Percentiles rank a stretch among this genome's conserved stretches.
These are phyloP conservation scores for Pisolithus sp. DNA, from an alignment of 768 basidiomycete species.

Conservation along the genomic window DNA sequence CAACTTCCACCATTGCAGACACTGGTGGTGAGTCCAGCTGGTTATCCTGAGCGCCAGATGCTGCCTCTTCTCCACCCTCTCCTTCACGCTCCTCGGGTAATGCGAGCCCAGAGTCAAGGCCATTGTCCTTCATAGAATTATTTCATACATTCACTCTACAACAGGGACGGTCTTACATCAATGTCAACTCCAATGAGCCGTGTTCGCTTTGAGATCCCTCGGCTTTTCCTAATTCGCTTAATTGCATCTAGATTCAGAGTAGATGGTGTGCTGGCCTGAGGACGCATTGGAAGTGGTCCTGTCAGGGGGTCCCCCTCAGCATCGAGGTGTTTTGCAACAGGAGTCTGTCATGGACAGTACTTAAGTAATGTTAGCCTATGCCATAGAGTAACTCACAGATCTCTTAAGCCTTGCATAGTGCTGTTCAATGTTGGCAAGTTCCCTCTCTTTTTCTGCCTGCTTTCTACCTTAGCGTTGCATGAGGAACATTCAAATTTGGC, in stretches of 20 bases:
- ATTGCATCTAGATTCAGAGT: conserved; percentile 1
- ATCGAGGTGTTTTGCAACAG: background rate
- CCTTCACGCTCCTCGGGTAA: background rate
- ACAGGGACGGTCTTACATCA: background rate
- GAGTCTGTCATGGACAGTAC: background rate
- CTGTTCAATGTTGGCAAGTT: too few relatives aligned
- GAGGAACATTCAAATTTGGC: too few relatives aligned
- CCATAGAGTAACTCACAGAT: background rate
- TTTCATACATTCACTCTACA: background rate
- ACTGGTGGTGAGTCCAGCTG: too few relatives aligned
- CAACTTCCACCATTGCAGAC: too few relatives aligned
- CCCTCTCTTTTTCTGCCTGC: too few relatives aligned
- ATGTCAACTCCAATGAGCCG: background rate
- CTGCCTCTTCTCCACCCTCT: too few relatives aligned
- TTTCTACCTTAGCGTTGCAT: too few relatives aligned
- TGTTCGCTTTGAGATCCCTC: background rate
- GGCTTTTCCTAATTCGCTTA: conserved; percentile 3
- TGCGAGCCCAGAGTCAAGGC: background rate
- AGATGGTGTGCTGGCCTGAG: background rate
- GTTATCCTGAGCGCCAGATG: too few relatives aligned
- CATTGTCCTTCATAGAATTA: background rate
- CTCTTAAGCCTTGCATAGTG: too few relatives aligned
- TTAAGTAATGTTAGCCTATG: background rate
- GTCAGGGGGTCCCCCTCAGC: background rate
- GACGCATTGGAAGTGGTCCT: background rate